Conservation (phyloP, 2,329 filamentous ascomycete species). For the Cercospora sp. region DNA sequence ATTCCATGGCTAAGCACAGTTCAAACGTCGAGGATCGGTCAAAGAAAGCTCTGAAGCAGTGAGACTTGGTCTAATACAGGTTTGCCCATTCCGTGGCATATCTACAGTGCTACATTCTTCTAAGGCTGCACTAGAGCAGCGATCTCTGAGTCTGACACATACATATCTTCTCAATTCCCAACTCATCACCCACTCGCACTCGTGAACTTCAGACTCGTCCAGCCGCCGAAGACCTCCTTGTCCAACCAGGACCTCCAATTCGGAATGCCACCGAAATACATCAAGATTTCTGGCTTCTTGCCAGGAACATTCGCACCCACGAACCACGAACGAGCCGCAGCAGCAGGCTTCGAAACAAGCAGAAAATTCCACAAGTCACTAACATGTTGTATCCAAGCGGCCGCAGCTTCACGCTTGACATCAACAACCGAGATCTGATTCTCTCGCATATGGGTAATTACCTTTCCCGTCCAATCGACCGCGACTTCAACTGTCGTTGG, state of each 20-base stretch:
- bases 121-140: background rate
- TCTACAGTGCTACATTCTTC: background rate
- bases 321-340: background rate
- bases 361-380: background rate
- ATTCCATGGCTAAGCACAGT: background rate
- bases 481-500: background rate
- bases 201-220: background rate
- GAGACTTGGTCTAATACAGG: background rate
- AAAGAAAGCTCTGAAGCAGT: background rate
- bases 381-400: background rate
- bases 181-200: background rate
- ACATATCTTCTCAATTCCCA: background rate
- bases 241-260: background rate
- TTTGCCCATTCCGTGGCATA: background rate
- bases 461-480: background rate
- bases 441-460: background rate
- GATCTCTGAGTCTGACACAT: background rate
- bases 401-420: background rate
- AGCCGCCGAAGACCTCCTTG: background rate
- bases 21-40: background rate
- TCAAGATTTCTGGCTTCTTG: background rate
- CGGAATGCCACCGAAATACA: background rate
- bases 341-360: background rate
- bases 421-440: background rate
- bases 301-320: background rate